phyloP scores from a whole-genome alignment of 2,329 filamentous ascomycete species.

The Xylariaceae sp. region DNA sequence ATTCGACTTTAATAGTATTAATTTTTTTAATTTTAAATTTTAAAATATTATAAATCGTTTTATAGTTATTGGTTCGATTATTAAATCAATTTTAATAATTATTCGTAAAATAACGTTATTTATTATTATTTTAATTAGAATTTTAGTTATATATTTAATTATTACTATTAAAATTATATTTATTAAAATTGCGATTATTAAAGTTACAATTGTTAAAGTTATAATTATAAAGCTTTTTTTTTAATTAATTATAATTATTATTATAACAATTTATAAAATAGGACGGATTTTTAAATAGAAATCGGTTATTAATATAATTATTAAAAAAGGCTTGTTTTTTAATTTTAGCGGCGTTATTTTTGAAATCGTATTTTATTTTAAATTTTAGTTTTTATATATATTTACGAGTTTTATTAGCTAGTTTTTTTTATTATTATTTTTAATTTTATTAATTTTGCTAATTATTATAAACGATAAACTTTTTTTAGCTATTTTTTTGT shows the following conservation, averaged over 20 bases:
- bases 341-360: neutral
- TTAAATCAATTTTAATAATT: neutral
- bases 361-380: neutral
- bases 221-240: too few species aligned
- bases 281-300: neutral
- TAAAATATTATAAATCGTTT: neutral
- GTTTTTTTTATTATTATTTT: neutral
- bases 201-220: too few species aligned
- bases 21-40: neutral
- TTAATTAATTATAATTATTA: neutral
- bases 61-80: neutral
- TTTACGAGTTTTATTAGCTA: neutral
- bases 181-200: too few species aligned
- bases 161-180: neutral
- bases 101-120: neutral
- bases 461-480: neutral
- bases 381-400: neutral
- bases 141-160: neutral
- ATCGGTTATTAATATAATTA: neutral
- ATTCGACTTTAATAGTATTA: neutral
- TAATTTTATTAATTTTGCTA: neutral
- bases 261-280: neutral
- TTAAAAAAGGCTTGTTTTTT: neutral
- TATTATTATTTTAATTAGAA: neutral
- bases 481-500: neutral